Percentiles rank a stretch among this genome's conserved stretches.
Conservation (phyloP, 1,284 basidiomycete genomes). For the Ustilago vetiveriae region DNA sequence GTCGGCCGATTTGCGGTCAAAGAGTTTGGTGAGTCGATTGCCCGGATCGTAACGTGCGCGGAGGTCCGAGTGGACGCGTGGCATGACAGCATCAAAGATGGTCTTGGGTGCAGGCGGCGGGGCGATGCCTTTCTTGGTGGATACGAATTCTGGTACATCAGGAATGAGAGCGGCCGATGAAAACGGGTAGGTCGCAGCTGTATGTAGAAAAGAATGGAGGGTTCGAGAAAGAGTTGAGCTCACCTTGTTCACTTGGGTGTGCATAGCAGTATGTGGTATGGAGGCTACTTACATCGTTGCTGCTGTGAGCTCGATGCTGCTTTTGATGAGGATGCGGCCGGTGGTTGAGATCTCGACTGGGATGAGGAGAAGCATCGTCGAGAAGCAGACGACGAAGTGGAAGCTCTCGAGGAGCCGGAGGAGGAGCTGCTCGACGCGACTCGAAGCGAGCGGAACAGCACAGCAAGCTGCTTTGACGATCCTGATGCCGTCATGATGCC, state of each 20-base stretch:
- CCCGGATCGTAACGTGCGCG: conserved; percentile 55
- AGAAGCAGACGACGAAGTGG: conserved; percentile 9
- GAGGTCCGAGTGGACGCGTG: conserved; percentile 54
- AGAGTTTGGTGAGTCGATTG: conserved; percentile 58
- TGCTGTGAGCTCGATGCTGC: conserved; percentile 9
- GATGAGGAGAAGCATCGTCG: conserved; percentile 41
- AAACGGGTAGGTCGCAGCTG: conserved; percentile 47
- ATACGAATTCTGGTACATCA: conserved; percentile 26
- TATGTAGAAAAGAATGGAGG: background rate
- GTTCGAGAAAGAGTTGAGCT: background rate
- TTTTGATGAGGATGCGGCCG: conserved; percentile 4
- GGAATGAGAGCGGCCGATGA: conserved; percentile 51
- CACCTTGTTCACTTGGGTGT: no score
- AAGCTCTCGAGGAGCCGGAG: conserved; percentile 4
- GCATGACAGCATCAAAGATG: conserved; percentile 54
- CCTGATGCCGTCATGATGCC: conserved; percentile 22
- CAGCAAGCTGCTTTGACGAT: conserved; percentile 23
- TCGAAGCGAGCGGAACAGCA: conserved; percentile 39
- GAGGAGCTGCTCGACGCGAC: conserved; percentile 17
- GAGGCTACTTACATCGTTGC: conserved; percentile 31
- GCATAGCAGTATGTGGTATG: no score
- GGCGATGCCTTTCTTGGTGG: conserved; percentile 32
- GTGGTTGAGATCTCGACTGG: conserved; percentile 4
- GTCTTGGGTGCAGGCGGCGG: conserved; percentile 46
- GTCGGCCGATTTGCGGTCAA: conserved; percentile 54